phyloP scores from a whole-genome alignment of 1,139 yeast genomes.

The Meyerozyma carpophila region DNA sequence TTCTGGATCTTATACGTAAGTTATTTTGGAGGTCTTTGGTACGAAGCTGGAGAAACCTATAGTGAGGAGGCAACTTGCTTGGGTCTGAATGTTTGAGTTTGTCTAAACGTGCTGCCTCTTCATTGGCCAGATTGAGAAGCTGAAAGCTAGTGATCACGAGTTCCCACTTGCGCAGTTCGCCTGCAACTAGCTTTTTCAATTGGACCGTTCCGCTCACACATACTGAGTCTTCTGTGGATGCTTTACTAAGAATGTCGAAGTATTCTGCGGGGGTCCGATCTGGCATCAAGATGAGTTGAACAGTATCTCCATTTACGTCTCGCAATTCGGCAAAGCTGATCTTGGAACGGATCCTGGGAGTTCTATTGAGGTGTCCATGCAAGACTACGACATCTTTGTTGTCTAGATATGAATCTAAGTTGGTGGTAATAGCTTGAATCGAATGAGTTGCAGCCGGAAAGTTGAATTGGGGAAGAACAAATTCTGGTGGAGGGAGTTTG shows the following conservation, averaged over 20 bases:
- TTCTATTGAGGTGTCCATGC: slow-evolving; percentile 78
- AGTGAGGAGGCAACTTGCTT: slow-evolving; percentile 65
- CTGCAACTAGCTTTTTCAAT: slow-evolving; percentile 17
- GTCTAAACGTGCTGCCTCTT: slow-evolving; percentile 68
- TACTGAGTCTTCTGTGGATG: slow-evolving; percentile 72
- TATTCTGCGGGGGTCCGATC: slow-evolving; percentile 33
- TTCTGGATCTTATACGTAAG: slow-evolving; percentile 55
- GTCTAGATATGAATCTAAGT: slow-evolving; percentile 10
- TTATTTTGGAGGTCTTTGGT: slow-evolving; percentile 55
- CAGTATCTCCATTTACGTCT: slow-evolving; percentile 60
- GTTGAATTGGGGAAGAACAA: slow-evolving; percentile 27
- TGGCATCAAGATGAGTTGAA: slow-evolving; percentile 54
- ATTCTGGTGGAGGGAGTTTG: background rate
- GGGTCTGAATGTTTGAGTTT: slow-evolving; percentile 48
- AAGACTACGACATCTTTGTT: slow-evolving; percentile 27
- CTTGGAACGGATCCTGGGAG: slow-evolving; percentile 47
- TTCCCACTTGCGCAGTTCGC: slow-evolving; percentile 41
- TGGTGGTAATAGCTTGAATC: slow-evolving; percentile 14
- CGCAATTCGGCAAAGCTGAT: slow-evolving; percentile 69
- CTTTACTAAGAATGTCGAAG: slow-evolving; percentile 40
- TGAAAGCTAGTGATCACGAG: slow-evolving; percentile 47
- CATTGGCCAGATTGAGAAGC: slow-evolving; percentile 59
- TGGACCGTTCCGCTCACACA: slow-evolving; percentile 56
- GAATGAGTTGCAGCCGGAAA: slow-evolving; percentile 37
- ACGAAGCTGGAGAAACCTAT: slow-evolving; percentile 66